phyloP scores from a whole-genome alignment of 345 rosid genomes.

The Euphorbia lathyris region DNA sequence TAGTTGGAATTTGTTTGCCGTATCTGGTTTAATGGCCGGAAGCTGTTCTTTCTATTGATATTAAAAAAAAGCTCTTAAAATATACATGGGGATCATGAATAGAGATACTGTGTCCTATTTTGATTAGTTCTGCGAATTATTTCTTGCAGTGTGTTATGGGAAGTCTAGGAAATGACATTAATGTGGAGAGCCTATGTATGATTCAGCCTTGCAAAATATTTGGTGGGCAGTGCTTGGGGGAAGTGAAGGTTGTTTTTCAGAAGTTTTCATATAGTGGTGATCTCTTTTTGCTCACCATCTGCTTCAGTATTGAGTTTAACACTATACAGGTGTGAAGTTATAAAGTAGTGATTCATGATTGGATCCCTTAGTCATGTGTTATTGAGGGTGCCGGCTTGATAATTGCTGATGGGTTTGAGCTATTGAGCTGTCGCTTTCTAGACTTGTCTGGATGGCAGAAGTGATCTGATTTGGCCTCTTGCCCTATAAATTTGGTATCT shows the following conservation, averaged over 20 bases:
- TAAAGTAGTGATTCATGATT: not conserved
- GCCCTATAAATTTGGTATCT: slow-evolving; percentile 9
- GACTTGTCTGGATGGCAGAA: slow-evolving; percentile 6
- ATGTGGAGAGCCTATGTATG: slow-evolving; percentile 9
- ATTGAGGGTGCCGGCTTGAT: slow-evolving; percentile 9
- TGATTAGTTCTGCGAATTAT: slow-evolving; percentile 3
- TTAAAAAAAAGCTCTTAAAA: not conserved
- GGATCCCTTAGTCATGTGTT: not conserved
- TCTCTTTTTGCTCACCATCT: not conserved
- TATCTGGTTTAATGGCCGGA: slow-evolving; percentile 8
- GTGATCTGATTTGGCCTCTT: slow-evolving; percentile 5
- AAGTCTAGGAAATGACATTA: slow-evolving; percentile 22
- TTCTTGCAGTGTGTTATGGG: slow-evolving; percentile 7
- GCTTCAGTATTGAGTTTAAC: slow-evolving; percentile 6
- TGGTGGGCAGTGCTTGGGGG: slow-evolving; percentile 6
- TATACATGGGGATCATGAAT: not conserved
- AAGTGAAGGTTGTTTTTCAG: slow-evolving; percentile 18
- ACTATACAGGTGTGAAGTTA: not conserved
- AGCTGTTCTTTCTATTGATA: slow-evolving; percentile 2
- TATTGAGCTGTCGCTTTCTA: not conserved
- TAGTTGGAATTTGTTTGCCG: slow-evolving; percentile 14
- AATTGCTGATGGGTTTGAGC: slow-evolving; percentile 9
- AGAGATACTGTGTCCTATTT: not conserved
- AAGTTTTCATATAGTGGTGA: slow-evolving; percentile 9
- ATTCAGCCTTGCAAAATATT: slow-evolving; percentile 1